A percentile compares a stretch with the other conserved stretches of the same genome.
Evolutionary conservation across 495 filamentous ascomycete species (phyloP).

Genomic region (Clavariopsis aquatica): DNA sequence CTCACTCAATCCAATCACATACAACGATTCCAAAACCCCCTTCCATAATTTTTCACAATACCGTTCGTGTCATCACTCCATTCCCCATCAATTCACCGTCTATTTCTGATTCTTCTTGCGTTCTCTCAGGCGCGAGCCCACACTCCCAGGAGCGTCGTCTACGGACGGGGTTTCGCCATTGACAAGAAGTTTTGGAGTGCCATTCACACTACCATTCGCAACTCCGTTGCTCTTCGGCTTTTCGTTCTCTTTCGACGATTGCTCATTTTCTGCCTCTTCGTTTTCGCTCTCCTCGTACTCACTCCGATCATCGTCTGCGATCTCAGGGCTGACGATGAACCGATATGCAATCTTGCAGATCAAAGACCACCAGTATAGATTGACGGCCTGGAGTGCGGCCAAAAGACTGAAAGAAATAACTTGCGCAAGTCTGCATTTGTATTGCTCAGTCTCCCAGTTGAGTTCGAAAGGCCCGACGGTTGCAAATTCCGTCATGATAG

Average conservation of each 20-base stretch:
- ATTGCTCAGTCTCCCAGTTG: conserved; percentile 47
- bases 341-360: conserved; percentile 42
- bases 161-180: conserved; percentile 13
- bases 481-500: conserved; percentile 81
- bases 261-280: background rate
- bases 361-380: conserved; percentile 47
- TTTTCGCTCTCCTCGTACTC: conserved; percentile 44
- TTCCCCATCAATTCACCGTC: background rate
- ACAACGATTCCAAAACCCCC: background rate
- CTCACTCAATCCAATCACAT: background rate
- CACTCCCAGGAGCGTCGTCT: conserved; percentile 2
- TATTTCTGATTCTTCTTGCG: conserved; percentile 22
- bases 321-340: conserved; percentile 33
- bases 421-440: conserved; percentile 49
- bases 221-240: conserved; percentile 1
- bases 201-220: conserved; percentile 12
- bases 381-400: conserved; percentile 44
- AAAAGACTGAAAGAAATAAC: conserved; percentile 45
- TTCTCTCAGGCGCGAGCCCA: conserved; percentile 5
- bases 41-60: background rate
- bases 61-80: background rate
- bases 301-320: conserved; percentile 43
- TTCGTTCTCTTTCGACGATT: background rate
- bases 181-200: conserved; percentile 24
- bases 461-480: conserved; percentile 74